Evolutionary conservation across 164 flowering plant genomes (phyloP), one percentile per base, ranked within the genome.

Genomic region (Dillenia suffruticosa): DNA sequence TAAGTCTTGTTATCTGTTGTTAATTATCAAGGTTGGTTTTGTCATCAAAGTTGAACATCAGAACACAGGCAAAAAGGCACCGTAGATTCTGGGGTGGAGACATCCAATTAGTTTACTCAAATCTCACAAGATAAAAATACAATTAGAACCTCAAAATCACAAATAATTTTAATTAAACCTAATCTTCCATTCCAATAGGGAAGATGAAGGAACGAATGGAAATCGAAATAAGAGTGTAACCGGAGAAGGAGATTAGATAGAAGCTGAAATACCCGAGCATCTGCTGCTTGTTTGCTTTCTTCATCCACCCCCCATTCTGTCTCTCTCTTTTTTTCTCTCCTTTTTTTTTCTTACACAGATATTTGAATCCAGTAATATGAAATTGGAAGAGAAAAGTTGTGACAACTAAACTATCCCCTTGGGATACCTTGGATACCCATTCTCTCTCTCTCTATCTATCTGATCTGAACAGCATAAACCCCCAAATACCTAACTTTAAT

Each of bases 251-350:
- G 89, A 79, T 54, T 64, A 40, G 87, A 71, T 17, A 89, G 84
- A 9, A 89, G 84, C 65, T 84, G 76, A 65, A 89, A 89, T 32
- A 89, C 81, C 79, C 80, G 84, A 1, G 80, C 78, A 51, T 85
- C 90, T 61, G 83, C 57, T 15, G 63, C 14, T 57, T 5, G 3
- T 63, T 76, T 76, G 24, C 73, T 78, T 65, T 74, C 72, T 50
- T 68, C 79, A 2, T 74, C 77, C 76, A 0, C 0, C 40, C 6
- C 40, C 40, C 40, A 32, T 32, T 32, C 40, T 32, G 7, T 32
- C 40, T 32, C 40, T 32, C 40, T 32, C 40, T 5, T 0, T 32
- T 7, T 32, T 3, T 26, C 40, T 26, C 40, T n/a, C n/a, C n/a
- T n/a, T n/a, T n/a, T n/a, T n/a, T n/a, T n/a, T n/a, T n/a, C n/a